Evolutionary conservation across 495 filamentous ascomycete genomes (phyloP).

Genomic region (Lepraria neglecta): DNA sequence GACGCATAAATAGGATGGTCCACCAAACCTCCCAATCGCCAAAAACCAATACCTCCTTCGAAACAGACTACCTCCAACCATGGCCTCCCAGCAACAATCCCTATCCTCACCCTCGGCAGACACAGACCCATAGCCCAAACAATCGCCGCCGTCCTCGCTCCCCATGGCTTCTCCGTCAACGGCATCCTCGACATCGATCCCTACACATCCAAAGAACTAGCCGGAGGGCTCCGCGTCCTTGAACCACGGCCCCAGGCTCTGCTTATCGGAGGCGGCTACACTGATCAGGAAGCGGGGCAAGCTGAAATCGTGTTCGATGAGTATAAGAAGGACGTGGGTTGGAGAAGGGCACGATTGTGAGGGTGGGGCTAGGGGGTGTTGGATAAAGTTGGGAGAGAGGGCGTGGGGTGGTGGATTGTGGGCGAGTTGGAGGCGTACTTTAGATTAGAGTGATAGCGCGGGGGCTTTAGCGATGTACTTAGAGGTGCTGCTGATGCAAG

Average conservation of each 20-base stretch:
- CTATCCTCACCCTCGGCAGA: not conserved
- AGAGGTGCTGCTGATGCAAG: too few species aligned
- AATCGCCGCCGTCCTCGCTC: not conserved
- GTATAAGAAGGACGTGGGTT: constrained; percentile 5
- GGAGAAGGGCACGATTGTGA: not conserved
- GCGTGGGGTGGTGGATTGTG: not conserved
- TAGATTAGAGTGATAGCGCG: too few species aligned
- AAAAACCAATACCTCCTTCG: not conserved
- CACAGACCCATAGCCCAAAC: not conserved
- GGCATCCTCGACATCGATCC: not conserved
- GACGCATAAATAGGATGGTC: too few species aligned
- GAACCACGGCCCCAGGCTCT: constrained; percentile 1
- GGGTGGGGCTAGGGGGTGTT: not conserved
- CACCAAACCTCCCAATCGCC: not conserved
- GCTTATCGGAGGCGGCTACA: not conserved
- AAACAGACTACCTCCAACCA: not conserved
- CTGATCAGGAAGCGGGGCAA: not conserved
- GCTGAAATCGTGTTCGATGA: constrained; percentile 5
- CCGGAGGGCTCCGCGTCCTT: not conserved
- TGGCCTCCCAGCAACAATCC: not conserved
- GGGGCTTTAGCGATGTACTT: too few species aligned
- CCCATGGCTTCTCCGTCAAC: not conserved
- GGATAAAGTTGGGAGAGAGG: not conserved
- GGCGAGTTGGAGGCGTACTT: not conserved
- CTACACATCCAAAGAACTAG: not conserved